A percentile compares a stretch with the other conserved stretches of the same genome.
These are phyloP conservation scores for Alternaria angustiovoidea DNA, from an alignment of 2,329 filamentous ascomycete genomes.

Conservation along the genomic window DNA sequence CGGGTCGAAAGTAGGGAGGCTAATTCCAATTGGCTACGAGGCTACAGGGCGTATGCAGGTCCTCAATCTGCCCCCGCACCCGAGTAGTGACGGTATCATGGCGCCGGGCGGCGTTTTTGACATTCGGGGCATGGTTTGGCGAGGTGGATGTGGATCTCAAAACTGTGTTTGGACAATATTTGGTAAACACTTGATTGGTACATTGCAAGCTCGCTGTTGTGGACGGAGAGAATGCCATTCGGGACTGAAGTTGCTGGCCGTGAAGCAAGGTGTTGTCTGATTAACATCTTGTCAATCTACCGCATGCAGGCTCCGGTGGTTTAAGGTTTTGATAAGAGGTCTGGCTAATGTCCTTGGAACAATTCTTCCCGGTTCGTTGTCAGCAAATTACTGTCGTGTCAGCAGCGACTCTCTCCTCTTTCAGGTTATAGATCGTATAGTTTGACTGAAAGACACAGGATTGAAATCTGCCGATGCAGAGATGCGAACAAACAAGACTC, in stretches of 20 bases:
- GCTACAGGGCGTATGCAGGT: constrained; percentile 6
- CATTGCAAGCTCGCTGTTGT: background rate
- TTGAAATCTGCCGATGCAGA: background rate
- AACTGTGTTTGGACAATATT: background rate
- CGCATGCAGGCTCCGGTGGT: background rate
- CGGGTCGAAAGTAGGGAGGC: background rate
- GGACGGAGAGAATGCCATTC: background rate
- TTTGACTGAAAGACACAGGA: background rate
- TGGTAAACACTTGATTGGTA: background rate
- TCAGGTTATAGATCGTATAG: background rate
- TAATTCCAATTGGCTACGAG: background rate
- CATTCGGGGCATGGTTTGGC: background rate
- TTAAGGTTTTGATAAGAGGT: background rate
- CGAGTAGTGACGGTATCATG: constrained; percentile 7
- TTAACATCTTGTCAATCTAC: background rate
- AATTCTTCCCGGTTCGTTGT: background rate
- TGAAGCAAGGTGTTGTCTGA: background rate
- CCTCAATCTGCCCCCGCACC: constrained; percentile 7
- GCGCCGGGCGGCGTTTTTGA: background rate
- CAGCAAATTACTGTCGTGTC: background rate
- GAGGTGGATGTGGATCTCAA: background rate
- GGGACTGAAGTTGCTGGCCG: background rate
- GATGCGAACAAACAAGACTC: background rate
- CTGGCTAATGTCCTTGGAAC: background rate
- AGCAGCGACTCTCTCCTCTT: background rate